A percentile compares a stretch with the other conserved stretches of the same genome.
phyloP scores from a whole-genome alignment of 2,329 filamentous ascomycete species.

The Polychaeton citri region DNA sequence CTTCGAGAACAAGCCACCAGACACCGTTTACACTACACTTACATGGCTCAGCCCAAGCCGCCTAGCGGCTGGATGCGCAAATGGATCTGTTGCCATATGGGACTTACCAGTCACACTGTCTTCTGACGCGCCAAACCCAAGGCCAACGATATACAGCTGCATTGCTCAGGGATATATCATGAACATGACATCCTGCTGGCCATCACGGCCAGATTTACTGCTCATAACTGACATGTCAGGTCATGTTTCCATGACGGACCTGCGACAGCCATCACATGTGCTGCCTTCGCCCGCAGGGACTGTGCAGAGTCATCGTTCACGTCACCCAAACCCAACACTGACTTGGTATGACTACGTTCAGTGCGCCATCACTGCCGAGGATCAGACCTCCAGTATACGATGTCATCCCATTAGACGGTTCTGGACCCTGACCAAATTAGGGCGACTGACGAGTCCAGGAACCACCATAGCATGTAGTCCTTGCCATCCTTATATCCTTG shows the following conservation, averaged over 20 bases:
- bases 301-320: slow-evolving; percentile 33
- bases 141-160: slow-evolving; percentile 30
- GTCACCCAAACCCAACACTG: slow-evolving; percentile 35
- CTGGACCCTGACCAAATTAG: slow-evolving; percentile 30
- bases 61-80: slow-evolving; percentile 42
- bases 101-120: slow-evolving; percentile 24
- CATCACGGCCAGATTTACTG: slow-evolving; percentile 39
- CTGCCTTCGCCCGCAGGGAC: slow-evolving; percentile 30
- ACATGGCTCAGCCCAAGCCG: slow-evolving; percentile 44
- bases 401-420: slow-evolving; percentile 39
- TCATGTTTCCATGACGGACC: slow-evolving; percentile 40
- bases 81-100: slow-evolving; percentile 44
- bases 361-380: slow-evolving; percentile 40
- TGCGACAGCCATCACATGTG: slow-evolving; percentile 23
- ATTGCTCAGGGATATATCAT: slow-evolving; percentile 36
- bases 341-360: slow-evolving; percentile 44
- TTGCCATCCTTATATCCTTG: slow-evolving; percentile 41
- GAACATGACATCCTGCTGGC: slow-evolving; percentile 37
- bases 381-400: slow-evolving; percentile 35
- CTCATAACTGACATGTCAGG: slow-evolving; percentile 42
- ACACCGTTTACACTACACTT: slow-evolving; percentile 42
- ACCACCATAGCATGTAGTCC: slow-evolving; percentile 34
- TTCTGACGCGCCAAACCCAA: slow-evolving; percentile 22
- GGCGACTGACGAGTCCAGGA: slow-evolving; percentile 23
- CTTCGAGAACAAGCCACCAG: slow-evolving; percentile 37